A percentile compares a stretch with the other conserved stretches of the same genome.
Conservation (phyloP, 805 yeast species). For the Yamadazyma insecticola region DNA sequence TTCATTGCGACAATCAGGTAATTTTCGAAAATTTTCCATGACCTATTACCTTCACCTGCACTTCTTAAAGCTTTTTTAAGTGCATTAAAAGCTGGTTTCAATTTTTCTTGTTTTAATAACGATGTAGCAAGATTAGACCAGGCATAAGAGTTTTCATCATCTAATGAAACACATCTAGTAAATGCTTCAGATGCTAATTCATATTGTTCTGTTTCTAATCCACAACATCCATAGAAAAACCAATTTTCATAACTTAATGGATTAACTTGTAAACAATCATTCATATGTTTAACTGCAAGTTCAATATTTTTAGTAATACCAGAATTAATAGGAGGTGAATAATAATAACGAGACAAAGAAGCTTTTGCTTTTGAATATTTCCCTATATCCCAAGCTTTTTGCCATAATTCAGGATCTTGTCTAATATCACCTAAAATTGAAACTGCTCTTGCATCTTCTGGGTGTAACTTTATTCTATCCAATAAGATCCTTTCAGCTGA, state of each 20-base stretch:
- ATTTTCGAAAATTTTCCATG: slow-evolving; percentile 92
- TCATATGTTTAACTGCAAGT: slow-evolving; percentile 59
- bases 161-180: slow-evolving; percentile 82
- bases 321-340: slow-evolving; percentile 55
- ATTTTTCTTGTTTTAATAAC: slow-evolving; percentile 56
- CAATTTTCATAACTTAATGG: slow-evolving; percentile 79
- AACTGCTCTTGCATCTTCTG: slow-evolving; percentile 78
- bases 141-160: slow-evolving; percentile 72
- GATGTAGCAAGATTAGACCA: slow-evolving; percentile 94
- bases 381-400: slow-evolving; percentile 81
- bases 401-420: slow-evolving; percentile 74
- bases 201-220: slow-evolving; percentile 66
- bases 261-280: slow-evolving; percentile 67
- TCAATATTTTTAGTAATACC: slow-evolving; percentile 49
- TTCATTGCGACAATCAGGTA: slow-evolving; percentile 77
- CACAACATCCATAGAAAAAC: slow-evolving; percentile 91
- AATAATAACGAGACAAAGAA: slow-evolving; percentile 70
- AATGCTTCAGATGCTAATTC: slow-evolving; percentile 87
- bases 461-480: slow-evolving; percentile 49
- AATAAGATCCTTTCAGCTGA: slow-evolving; percentile 60
- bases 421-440: slow-evolving; percentile 83
- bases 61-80: slow-evolving; percentile 70
- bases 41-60: slow-evolving; percentile 60
- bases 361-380: slow-evolving; percentile 81
- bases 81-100: slow-evolving; percentile 80